Percentiles rank a stretch among this genome's conserved stretches.
Conservation (phyloP, 345 rosid species). For the Stellera chamaejasme region DNA sequence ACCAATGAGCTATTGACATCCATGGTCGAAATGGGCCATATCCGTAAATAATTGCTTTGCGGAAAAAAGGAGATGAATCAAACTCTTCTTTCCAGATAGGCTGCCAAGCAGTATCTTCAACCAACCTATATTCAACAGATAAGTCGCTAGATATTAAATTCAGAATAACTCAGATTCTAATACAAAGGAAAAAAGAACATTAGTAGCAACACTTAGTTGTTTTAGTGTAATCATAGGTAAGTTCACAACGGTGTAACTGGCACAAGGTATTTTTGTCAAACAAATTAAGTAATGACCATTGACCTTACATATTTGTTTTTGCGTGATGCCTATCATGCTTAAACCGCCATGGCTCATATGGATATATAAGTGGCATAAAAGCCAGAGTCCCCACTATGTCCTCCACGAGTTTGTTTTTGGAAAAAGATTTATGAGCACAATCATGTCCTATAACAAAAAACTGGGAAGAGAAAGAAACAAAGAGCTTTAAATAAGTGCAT, state of each 20-base stretch:
- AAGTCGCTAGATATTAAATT: conserved; percentile 6
- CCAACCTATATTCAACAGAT: conserved; percentile 40
- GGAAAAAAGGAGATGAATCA: conserved; percentile 45
- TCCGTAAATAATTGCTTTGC: conserved; percentile 69
- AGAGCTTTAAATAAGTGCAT: conserved; percentile 10
- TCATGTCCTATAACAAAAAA: conserved; percentile 99
- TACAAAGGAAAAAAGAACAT: background rate
- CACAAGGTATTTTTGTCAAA: no score
- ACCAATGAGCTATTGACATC: conserved; percentile 98
- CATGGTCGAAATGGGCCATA: conserved; percentile 93
- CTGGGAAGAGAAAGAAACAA: conserved; percentile 26
- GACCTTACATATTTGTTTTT: conserved; percentile 76
- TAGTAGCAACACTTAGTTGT: background rate
- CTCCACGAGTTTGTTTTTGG: conserved; percentile 81
- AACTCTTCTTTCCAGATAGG: conserved; percentile 72
- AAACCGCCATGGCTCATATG: conserved; percentile 95
- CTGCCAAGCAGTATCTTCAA: conserved; percentile 93
- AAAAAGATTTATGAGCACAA: conserved; percentile 94
- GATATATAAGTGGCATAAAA: conserved; percentile 80
- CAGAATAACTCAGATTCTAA: background rate
- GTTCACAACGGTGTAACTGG: no score
- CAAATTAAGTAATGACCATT: no score
- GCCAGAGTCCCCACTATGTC: conserved; percentile 94
- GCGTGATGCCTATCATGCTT: conserved; percentile 96
- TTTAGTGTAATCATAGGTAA: background rate